These are phyloP conservation scores for Anthoceros angustus DNA, from an alignment of 225 moss, liverwort and hornwort species.

Conservation along the genomic window DNA sequence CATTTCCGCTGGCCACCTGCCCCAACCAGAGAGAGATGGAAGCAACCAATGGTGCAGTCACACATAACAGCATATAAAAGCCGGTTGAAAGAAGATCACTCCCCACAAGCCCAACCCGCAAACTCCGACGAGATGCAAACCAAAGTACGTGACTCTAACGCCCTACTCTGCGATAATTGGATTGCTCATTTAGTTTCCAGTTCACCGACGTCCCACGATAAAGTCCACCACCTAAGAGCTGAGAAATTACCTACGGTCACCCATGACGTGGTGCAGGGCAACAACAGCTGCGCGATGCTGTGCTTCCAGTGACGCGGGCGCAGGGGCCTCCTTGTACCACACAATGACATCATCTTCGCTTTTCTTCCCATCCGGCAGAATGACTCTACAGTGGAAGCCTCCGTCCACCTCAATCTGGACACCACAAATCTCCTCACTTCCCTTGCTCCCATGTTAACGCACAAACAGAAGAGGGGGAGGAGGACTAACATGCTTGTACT, in stretches of 20 bases:
- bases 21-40: slow-evolving; percentile 6
- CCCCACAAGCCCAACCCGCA: too few relatives aligned
- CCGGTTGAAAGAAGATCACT: too few relatives aligned
- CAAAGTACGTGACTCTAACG: too few relatives aligned
- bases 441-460: neutral
- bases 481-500: slow-evolving; percentile 55
- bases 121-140: too few relatives aligned
- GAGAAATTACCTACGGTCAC: slow-evolving; percentile 45
- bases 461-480: slow-evolving; percentile 8
- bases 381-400: slow-evolving; percentile 53
- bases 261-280: slow-evolving; percentile 55
- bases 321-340: slow-evolving; percentile 48
- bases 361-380: slow-evolving; percentile 59
- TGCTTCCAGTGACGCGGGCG: slow-evolving; percentile 58
- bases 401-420: slow-evolving; percentile 55
- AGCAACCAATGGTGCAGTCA: neutral
- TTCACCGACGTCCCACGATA: neutral
- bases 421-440: neutral
- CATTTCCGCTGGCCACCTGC: slow-evolving; percentile 26
- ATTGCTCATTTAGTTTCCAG: neutral
- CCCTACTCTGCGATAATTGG: too few relatives aligned
- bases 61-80: neutral
- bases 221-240: neutral
- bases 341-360: slow-evolving; percentile 60
- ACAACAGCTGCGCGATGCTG: slow-evolving; percentile 63